Percentiles rank a stretch among this genome's conserved stretches.
Conservation (phyloP, 2,329 filamentous ascomycete genomes). For the Nigrograna mackinnonii region DNA sequence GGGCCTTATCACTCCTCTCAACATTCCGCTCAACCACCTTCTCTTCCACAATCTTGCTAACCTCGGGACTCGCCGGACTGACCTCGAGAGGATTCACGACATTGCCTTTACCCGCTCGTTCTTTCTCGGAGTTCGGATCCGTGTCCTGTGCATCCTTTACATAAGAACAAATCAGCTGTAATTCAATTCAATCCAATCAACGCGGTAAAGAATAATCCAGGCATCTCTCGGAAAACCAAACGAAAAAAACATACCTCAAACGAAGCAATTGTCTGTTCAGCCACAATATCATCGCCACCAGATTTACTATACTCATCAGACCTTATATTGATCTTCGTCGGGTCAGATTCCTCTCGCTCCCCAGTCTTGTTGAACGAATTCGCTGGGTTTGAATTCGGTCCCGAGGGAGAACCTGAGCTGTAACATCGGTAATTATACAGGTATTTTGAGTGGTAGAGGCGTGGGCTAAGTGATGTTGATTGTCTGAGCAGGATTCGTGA, state of each 20-base stretch:
- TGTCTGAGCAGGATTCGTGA: no score
- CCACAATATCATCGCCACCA: slow-evolving; percentile 16
- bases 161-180: no score
- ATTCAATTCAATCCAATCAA: neutral
- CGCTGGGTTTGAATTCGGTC: neutral
- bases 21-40: no score
- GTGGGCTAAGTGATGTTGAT: no score
- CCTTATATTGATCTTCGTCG: slow-evolving; percentile 7
- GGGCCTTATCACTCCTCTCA: no score
- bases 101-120: slow-evolving; percentile 12
- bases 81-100: slow-evolving; percentile 15
- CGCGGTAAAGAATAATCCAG: neutral
- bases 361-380: slow-evolving; percentile 13
- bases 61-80: slow-evolving; percentile 13
- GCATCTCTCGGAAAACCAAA: no score
- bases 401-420: slow-evolving; percentile 7
- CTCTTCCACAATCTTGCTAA: slow-evolving; percentile 8
- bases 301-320: slow-evolving; percentile 14
- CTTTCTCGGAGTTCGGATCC: slow-evolving; percentile 8
- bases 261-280: slow-evolving; percentile 8
- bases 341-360: slow-evolving; percentile 6
- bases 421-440: no score
- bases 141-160: no score
- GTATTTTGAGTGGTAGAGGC: no score
- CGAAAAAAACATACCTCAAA: neutral